Percentiles rank a stretch among this genome's conserved stretches.
These are phyloP conservation scores for Pseudognaphalium luteoalbum DNA, from an alignment of 129 eudicot species.

Conservation along the genomic window DNA sequence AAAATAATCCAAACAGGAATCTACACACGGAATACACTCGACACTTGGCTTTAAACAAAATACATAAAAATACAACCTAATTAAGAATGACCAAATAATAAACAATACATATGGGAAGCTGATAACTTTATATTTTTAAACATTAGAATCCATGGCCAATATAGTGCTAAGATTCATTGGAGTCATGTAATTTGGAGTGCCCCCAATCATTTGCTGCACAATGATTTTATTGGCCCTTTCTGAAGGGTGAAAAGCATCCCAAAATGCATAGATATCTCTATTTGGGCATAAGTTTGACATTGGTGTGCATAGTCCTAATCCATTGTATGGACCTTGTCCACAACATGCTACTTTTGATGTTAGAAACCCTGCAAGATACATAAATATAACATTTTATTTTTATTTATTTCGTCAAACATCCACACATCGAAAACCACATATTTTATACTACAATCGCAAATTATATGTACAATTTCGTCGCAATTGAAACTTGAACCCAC, in stretches of 20 bases:
- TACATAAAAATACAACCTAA: constrained; percentile 12
- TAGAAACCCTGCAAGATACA: constrained; percentile 47
- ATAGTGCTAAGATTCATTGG: constrained; percentile 73
- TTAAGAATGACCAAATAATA: constrained; percentile 7
- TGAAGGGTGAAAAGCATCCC: constrained; percentile 84
- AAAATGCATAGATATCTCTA: constrained; percentile 63
- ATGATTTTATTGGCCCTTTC: constrained; percentile 65
- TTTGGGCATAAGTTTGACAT: constrained; percentile 66
- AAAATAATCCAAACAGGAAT: not conserved
- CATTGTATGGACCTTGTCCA: constrained; percentile 84
- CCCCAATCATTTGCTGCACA: constrained; percentile 53
- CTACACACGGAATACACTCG: constrained; percentile 14
- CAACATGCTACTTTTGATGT: constrained; percentile 78
- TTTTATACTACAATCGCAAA: too few relatives aligned
- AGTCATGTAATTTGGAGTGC: constrained; percentile 52
- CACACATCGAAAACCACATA: too few relatives aligned
- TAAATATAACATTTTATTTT: not conserved
- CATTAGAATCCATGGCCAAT: constrained; percentile 43
- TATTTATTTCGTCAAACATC: not conserved
- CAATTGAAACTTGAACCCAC: too few relatives aligned
- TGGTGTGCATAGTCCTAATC: constrained; percentile 67
- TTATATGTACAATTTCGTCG: too few relatives aligned
- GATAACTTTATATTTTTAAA: constrained; percentile 20
- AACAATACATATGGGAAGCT: not conserved
- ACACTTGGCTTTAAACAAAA: constrained; percentile 15